phyloP scores from a whole-genome alignment of 495 filamentous ascomycete genomes.

The Darksidea phi region DNA sequence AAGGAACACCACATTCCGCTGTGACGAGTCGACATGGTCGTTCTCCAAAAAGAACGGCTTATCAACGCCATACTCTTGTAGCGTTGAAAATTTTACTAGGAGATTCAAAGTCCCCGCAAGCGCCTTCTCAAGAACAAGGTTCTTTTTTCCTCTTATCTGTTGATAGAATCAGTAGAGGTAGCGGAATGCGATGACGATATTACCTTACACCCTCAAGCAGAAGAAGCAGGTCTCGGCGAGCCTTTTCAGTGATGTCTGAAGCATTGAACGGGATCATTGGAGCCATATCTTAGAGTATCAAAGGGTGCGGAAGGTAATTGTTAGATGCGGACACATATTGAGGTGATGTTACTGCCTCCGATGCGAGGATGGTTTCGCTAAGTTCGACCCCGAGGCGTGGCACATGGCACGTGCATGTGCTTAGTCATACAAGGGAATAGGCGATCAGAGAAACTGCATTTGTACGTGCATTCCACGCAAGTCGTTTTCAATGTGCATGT shows the following conservation, averaged over 20 bases:
- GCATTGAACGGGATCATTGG: slow-evolving; percentile 75
- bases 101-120: slow-evolving; percentile 86
- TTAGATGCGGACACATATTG: slow-evolving; percentile 6
- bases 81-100: slow-evolving; percentile 87
- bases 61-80: slow-evolving; percentile 94
- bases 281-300: slow-evolving; percentile 47
- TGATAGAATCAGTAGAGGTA: slow-evolving; percentile 16
- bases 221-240: slow-evolving; percentile 78
- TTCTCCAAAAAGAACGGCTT: slow-evolving; percentile 95
- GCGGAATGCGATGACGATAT: slow-evolving; percentile 33
- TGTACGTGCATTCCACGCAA: neutral
- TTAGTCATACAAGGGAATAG: neutral
- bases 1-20: slow-evolving; percentile 93
- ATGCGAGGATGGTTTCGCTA: neutral
- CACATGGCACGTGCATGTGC: neutral
- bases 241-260: slow-evolving; percentile 76
- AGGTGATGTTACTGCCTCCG: neutral
- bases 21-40: slow-evolving; percentile 84
- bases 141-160: slow-evolving; percentile 97
- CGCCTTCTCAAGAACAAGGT: slow-evolving; percentile 86
- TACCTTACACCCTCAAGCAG: slow-evolving; percentile 89
- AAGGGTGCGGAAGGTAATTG: neutral
- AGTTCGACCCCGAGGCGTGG: neutral
- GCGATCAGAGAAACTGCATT: neutral
- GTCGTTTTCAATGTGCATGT: neutral